Base-by-base conservation (phyloP, 257 asterid genomes). In the Penstemon barbatus region DNA sequence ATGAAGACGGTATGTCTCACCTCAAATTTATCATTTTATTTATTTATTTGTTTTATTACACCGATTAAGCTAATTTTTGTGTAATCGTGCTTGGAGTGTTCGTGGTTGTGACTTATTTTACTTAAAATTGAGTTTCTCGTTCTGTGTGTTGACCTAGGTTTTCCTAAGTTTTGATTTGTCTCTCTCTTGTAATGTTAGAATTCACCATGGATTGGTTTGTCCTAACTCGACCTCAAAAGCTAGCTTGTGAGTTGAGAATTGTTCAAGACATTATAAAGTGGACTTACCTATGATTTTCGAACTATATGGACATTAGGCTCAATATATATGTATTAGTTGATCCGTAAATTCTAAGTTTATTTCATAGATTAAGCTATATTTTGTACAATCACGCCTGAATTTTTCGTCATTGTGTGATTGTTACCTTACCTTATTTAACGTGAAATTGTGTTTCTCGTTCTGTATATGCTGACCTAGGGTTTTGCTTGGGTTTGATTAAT, bases 1-100 rank as follows among this genome's bases (percentile, higher is more conserved):
- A 87, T 60, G 95, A 89, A 78, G 95, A 91, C 45, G 97, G 97
- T 81, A 78, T 4, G 4, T 61, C 3, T 46, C 15, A 15, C 3
- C 25, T 3, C 0, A 15, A 15, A 45, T 48, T 63, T 7, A 9
- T 8, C n/a, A 40, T 4, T 18, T 33, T 61, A 7, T 3, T 2
- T 18, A 8, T 33, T 55, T 36, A 0, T 43, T 18, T 41, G 51
- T 38, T 19, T 1, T 4, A 18, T 13, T 42, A 11, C 62, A 18
- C 9, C 6, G 15, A 57, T 57, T 36, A 2, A 6, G 33, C 6
- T 37, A 13, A 8, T 10, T 5, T 59, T 59, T 11, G 64, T 59
- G 10, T 59, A 13, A 9, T 39, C 18, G 46, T 57, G 25, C 4
- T 39, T 0, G 43, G 37, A 8, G 2, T 25, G 33, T 25, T 25